Conservation (phyloP, 164 flowering plant genomes). For the Berberis thunbergii region DNA sequence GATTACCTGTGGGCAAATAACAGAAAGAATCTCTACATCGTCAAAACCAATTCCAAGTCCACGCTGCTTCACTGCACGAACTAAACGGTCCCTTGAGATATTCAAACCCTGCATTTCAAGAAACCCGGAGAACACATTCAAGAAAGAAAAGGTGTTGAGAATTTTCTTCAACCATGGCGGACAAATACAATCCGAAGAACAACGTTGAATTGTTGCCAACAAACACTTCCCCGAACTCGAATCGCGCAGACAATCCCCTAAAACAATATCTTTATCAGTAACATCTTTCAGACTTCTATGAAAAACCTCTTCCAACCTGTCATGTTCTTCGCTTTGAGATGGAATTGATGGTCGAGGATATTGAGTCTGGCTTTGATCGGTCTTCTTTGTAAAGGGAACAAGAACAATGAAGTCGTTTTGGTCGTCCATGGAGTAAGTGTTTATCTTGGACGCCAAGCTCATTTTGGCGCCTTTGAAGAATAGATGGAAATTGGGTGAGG, state of each 20-base stretch:
- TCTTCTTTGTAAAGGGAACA: conserved; percentile 64
- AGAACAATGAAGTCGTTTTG: conserved; percentile 57
- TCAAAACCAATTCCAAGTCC: conserved; percentile 35
- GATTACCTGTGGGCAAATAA: conserved; percentile 67
- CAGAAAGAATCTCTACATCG: conserved; percentile 48
- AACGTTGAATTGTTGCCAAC: conserved; percentile 10
- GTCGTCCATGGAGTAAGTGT: conserved; percentile 18
- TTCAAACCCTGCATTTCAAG: conserved; percentile 26
- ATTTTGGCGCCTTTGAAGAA: conserved; percentile 74
- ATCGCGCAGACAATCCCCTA: conserved; percentile 47
- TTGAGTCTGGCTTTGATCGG: conserved; percentile 12
- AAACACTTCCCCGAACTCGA: conserved; percentile 29
- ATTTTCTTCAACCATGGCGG: conserved; percentile 66
- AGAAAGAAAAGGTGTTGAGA: conserved; percentile 51
- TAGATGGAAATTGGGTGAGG: conserved; percentile 64
- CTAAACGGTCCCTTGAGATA: conserved; percentile 27
- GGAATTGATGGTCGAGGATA: background rate
- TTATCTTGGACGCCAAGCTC: conserved; percentile 31
- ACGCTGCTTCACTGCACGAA: conserved; percentile 35
- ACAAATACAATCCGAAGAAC: conserved; percentile 38
- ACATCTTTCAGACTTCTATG: conserved; percentile 1
- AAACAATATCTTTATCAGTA: conserved; percentile 26
- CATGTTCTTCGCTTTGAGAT: background rate
- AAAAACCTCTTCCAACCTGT: conserved; percentile 22
- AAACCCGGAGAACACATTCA: conserved; percentile 50